Evolutionary conservation across 1,284 basidiomycete genomes (phyloP).

Genomic region (Earliella scabrosa): DNA sequence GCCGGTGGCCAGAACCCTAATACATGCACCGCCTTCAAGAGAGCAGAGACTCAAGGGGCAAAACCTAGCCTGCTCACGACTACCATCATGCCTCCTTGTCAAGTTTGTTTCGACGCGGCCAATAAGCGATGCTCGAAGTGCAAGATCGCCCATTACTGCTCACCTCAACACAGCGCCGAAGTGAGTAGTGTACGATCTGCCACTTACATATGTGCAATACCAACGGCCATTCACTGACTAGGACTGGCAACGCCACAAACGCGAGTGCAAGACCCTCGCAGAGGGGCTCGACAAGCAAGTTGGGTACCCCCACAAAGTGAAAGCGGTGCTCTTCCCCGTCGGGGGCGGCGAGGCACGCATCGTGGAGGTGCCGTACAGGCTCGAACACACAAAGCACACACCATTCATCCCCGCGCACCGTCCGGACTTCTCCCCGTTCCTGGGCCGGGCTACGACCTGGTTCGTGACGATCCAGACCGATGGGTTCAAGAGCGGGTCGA

Average conservation of each 20-base stretch:
- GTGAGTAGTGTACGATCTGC: too few species aligned
- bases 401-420: background rate
- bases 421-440: background rate
- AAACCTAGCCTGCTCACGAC: background rate
- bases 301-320: background rate
- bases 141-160: background rate
- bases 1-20: too few species aligned
- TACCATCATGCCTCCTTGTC: background rate
- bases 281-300: background rate
- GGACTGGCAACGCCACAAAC: slow-evolving; percentile 12
- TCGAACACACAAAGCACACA: background rate
- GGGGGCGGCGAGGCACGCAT: background rate
- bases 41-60: too few species aligned
- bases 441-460: background rate
- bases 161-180: background rate
- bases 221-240: background rate
- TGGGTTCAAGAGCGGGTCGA: background rate
- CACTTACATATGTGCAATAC: too few species aligned
- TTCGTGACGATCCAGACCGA: background rate
- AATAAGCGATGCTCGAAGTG: background rate
- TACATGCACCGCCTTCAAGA: too few species aligned
- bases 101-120: background rate
- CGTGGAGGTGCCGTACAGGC: slow-evolving; percentile 1
- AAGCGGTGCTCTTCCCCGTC: slow-evolving; percentile 6
- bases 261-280: background rate